Evolutionary conservation across 306 rosid genomes (phyloP).

Genomic region (Quercus dentata): DNA sequence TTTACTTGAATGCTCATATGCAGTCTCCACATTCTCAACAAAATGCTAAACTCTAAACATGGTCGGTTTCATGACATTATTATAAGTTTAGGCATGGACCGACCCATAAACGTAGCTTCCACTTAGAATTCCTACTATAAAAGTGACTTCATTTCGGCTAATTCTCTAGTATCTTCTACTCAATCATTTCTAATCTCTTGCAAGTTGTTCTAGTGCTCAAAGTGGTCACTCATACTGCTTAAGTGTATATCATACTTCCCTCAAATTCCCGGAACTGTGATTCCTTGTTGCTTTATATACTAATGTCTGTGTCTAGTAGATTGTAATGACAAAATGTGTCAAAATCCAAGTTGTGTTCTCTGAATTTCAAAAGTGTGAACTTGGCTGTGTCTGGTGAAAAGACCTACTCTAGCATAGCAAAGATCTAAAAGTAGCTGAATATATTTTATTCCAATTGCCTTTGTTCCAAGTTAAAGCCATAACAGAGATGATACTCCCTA

Average conservation of each 20-base stretch:
- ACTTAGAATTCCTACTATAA: conserved; percentile 25
- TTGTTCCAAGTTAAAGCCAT: not conserved
- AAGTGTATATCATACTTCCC: conserved; percentile 5
- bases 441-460: not conserved
- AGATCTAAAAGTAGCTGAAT: not conserved
- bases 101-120: conserved; percentile 37
- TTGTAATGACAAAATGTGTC: conserved; percentile 21
- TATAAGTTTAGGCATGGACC: conserved; percentile 36
- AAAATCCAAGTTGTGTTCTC: conserved; percentile 13
- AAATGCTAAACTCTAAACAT: conserved; percentile 22
- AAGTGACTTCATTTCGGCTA: conserved; percentile 3
- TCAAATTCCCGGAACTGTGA: conserved; percentile 35
- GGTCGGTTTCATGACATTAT: conserved; percentile 40
- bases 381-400: conserved; percentile 2
- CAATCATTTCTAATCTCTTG: conserved; percentile 11
- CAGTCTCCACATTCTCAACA: conserved; percentile 17
- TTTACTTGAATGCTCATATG: conserved; percentile 8
- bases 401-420: not conserved
- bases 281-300: conserved; percentile 30
- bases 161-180: conserved; percentile 13
- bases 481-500: conserved; percentile 14
- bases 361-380: conserved; percentile 25
- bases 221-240: conserved; percentile 28
- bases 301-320: conserved; percentile 18
- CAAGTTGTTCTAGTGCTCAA: conserved; percentile 37